phyloP scores from a whole-genome alignment of 768 basidiomycete genomes.

The Kwoniella bestiolae region DNA sequence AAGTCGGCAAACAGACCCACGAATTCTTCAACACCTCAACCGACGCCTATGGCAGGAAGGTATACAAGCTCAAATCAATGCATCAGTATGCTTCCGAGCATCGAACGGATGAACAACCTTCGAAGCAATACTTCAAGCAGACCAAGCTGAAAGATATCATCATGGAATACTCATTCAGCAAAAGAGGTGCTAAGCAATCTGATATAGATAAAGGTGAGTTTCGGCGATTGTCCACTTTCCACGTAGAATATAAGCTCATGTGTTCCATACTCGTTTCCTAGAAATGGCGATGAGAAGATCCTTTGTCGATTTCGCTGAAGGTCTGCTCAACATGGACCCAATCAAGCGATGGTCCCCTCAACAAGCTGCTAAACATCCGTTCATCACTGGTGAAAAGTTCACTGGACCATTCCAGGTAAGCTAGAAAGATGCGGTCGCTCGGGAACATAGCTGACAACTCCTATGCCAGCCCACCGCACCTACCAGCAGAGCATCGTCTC shows the following conservation, averaged over 20 bases:
- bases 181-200: constrained; percentile 69
- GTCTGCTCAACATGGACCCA: constrained; percentile 90
- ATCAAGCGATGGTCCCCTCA: constrained; percentile 96
- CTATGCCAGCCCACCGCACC: neutral
- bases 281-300: constrained; percentile 92
- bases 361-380: constrained; percentile 92
- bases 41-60: constrained; percentile 74
- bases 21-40: constrained; percentile 86
- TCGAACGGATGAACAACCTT: constrained; percentile 93
- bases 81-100: constrained; percentile 97
- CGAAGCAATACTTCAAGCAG: constrained; percentile 98
- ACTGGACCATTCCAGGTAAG: constrained; percentile 60
- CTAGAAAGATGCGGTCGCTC: neutral
- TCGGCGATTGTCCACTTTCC: neutral
- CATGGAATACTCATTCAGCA: constrained; percentile 92
- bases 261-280: no score
- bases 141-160: constrained; percentile 92
- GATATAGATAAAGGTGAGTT: constrained; percentile 86
- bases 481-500: constrained; percentile 4
- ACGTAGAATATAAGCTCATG: no score
- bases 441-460: neutral
- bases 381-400: constrained; percentile 97
- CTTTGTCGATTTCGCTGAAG: constrained; percentile 97
- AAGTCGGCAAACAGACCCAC: constrained; percentile 89
- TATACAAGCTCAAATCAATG: constrained; percentile 79